Conservation (phyloP, 495 filamentous ascomycete species). For the Bathelium albidoporum region DNA sequence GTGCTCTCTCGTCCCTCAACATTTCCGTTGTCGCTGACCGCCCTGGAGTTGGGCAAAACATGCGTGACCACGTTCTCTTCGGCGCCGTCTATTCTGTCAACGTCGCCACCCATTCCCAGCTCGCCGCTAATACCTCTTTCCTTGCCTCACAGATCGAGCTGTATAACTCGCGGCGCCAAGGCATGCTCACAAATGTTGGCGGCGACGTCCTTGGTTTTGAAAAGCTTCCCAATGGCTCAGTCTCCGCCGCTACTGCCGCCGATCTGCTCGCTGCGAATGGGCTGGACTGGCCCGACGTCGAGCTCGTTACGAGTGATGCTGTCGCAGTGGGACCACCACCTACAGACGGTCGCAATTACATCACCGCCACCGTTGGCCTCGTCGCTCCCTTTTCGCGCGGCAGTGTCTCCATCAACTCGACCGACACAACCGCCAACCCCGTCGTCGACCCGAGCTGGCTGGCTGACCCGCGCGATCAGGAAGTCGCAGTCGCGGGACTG, state of each 20-base stretch:
- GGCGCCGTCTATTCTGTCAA: conserved; percentile 11
- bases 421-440: conserved; percentile 35
- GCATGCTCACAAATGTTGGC: conserved; percentile 11
- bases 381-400: conserved; percentile 42
- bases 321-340: not conserved
- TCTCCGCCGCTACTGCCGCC: conserved; percentile 6
- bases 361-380: conserved; percentile 33
- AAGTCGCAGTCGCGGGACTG: conserved; percentile 44
- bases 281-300: conserved; percentile 47
- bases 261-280: conserved; percentile 33
- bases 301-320: conserved; percentile 24
- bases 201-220: conserved; percentile 15
- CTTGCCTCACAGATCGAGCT: not conserved
- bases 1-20: not conserved
- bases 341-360: conserved; percentile 31
- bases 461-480: conserved; percentile 39
- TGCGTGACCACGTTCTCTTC: conserved; percentile 19
- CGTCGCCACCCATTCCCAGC: not conserved
- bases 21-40: conserved; percentile 9
- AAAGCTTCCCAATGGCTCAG: conserved; percentile 12
- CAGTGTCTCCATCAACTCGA: conserved; percentile 40
- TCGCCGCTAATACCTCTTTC: not conserved
- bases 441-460: conserved; percentile 48
- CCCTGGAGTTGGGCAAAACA: conserved; percentile 20
- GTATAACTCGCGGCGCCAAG: conserved; percentile 8